These are phyloP conservation scores for Penicillium waksmanii DNA, from an alignment of 495 filamentous ascomycete species.

Conservation along the genomic window DNA sequence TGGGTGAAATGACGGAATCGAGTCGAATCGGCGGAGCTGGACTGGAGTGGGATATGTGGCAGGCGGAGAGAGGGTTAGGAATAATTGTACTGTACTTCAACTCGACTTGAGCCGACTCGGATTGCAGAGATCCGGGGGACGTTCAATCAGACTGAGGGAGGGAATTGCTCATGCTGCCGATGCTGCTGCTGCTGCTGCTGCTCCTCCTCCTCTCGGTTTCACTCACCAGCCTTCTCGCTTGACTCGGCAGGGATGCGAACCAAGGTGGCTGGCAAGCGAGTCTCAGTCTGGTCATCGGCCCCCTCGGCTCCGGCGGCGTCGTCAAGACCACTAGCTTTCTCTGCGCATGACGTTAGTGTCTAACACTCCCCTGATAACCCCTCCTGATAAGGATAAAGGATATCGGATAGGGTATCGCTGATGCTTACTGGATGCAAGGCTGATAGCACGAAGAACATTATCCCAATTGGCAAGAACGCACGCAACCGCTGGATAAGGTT, in stretches of 20 bases:
- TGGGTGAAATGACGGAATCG: background rate
- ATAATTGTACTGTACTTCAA: background rate
- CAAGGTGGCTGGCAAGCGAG: constrained; percentile 41
- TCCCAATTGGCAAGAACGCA: constrained; percentile 94
- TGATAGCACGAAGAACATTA: constrained; percentile 89
- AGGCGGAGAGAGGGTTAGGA: background rate
- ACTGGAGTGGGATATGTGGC: constrained; percentile 1
- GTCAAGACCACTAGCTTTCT: constrained; percentile 29
- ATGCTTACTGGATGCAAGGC: constrained; percentile 88
- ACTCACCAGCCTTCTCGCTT: constrained; percentile 27
- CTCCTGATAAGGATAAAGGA: constrained; percentile 11
- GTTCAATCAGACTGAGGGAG: no score
- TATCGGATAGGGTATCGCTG: background rate
- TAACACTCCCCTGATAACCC: background rate
- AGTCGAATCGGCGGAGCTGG: background rate
- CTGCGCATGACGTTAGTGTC: constrained; percentile 13
- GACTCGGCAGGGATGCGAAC: constrained; percentile 44
- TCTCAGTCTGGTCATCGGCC: constrained; percentile 14
- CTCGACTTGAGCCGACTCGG: background rate
- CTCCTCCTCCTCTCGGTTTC: constrained; percentile 7
- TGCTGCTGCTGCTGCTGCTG: no score
- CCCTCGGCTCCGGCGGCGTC: constrained; percentile 17
- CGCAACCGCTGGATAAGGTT: constrained; percentile 69
- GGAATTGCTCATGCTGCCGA: no score
- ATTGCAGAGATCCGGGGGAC: no score